Percentiles rank a stretch among this genome's conserved stretches.
Evolutionary conservation across 2,329 filamentous ascomycete species (phyloP).

Genomic region (Penicillium brasilianum): DNA sequence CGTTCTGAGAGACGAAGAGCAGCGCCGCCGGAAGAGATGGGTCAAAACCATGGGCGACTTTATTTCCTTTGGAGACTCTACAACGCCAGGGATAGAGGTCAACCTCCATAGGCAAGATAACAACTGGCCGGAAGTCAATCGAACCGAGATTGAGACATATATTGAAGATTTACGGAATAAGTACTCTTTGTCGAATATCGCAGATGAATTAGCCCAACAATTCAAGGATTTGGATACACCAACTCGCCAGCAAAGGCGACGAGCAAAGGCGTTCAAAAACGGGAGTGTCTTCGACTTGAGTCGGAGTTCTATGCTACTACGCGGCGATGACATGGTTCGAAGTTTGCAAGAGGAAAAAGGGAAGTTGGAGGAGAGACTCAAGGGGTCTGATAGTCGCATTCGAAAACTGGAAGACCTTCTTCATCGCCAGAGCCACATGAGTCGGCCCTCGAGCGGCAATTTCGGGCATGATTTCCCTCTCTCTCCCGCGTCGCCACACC

Average conservation of each 20-base stretch:
- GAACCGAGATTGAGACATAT: slow-evolving; percentile 78
- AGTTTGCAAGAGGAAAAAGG: slow-evolving; percentile 82
- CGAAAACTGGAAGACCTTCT: slow-evolving; percentile 89
- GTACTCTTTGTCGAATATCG: slow-evolving; percentile 67
- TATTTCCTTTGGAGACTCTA: slow-evolving; percentile 68
- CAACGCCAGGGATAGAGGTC: slow-evolving; percentile 78
- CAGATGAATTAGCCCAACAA: slow-evolving; percentile 75
- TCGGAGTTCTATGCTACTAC: slow-evolving; percentile 81
- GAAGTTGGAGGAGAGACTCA: slow-evolving; percentile 73
- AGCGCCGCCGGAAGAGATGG: slow-evolving; percentile 87
- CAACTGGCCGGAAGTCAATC: slow-evolving; percentile 76
- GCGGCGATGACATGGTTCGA: slow-evolving; percentile 80
- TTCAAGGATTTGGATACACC: slow-evolving; percentile 80
- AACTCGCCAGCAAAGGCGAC: slow-evolving; percentile 82
- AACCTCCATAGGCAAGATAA: slow-evolving; percentile 81
- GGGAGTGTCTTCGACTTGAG: slow-evolving; percentile 93
- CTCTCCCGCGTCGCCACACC: slow-evolving; percentile 49
- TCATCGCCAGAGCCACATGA: slow-evolving; percentile 74
- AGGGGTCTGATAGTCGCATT: slow-evolving; percentile 85
- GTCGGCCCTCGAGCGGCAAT: slow-evolving; percentile 58
- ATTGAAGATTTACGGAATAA: slow-evolving; percentile 68
- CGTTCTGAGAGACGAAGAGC: slow-evolving; percentile 88
- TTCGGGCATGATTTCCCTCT: slow-evolving; percentile 50
- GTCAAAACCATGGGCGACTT: slow-evolving; percentile 80
- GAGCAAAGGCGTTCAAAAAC: slow-evolving; percentile 93